phyloP scores from a whole-genome alignment of 1,139 yeast species.

The Candida albicans region DNA sequence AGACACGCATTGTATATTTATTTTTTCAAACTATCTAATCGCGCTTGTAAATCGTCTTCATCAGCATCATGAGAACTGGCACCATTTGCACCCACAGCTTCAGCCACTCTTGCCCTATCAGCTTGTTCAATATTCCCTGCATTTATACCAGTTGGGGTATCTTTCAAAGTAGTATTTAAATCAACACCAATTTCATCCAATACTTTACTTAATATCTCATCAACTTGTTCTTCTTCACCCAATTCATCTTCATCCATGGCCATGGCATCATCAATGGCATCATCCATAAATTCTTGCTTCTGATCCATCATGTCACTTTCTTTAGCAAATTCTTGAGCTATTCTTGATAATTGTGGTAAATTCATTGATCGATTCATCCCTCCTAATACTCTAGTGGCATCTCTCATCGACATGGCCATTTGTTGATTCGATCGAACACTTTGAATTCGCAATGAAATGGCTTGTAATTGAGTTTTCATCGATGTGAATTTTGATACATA shows the following conservation, averaged over 20 bases:
- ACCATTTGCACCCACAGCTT: constrained; percentile 33
- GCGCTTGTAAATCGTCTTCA: constrained; percentile 87
- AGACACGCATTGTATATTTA: constrained; percentile 12
- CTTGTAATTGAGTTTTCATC: constrained; percentile 95
- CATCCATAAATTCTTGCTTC: constrained; percentile 98
- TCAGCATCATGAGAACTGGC: constrained; percentile 41
- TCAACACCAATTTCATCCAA: constrained; percentile 96
- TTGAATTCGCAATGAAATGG: constrained; percentile 86
- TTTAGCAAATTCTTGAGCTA: constrained; percentile 92
- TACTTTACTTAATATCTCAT: constrained; percentile 87
- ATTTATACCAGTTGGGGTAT: constrained; percentile 59
- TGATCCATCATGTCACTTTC: constrained; percentile 98
- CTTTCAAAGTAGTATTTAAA: constrained; percentile 65
- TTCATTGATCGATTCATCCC: constrained; percentile 92
- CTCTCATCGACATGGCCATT: constrained; percentile 93
- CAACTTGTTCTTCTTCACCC: constrained; percentile 82
- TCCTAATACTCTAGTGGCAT: constrained; percentile 83
- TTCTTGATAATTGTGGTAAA: constrained; percentile 81
- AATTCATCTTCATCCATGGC: constrained; percentile 71
- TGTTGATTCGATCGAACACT: constrained; percentile 90
- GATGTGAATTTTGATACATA: constrained; percentile 85
- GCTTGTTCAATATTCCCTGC: constrained; percentile 28
- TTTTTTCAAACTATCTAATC: constrained; percentile 80
- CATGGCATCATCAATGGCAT: constrained; percentile 94
- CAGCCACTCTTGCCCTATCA: constrained; percentile 43